These are phyloP conservation scores for Nakaseomyces bracarensis DNA, from an alignment of 1,139 yeast species.

Conservation along the genomic window DNA sequence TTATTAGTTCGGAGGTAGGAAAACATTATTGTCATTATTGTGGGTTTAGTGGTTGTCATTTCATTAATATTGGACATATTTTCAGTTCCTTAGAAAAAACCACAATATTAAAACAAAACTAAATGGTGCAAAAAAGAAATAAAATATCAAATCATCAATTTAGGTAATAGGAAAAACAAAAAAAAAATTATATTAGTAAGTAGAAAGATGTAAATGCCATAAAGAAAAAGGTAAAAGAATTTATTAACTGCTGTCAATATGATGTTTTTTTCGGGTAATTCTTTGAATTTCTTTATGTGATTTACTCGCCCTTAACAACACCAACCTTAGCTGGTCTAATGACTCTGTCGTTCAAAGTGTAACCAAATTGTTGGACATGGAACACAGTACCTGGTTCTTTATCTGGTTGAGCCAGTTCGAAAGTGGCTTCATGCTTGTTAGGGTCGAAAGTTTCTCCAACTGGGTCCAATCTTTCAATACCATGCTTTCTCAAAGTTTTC, in stretches of 20 bases:
- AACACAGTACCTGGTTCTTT: slow-evolving; percentile 90
- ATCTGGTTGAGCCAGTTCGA: slow-evolving; percentile 79
- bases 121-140: no score
- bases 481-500: slow-evolving; percentile 74
- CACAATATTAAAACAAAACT: no score
- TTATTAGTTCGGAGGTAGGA: no score
- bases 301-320: slow-evolving; percentile 52
- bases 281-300: no score
- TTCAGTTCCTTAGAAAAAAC: no score
- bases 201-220: no score
- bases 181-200: no score
- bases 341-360: slow-evolving; percentile 76
- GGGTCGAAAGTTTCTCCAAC: slow-evolving; percentile 84
- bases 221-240: neutral
- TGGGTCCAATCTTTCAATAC: slow-evolving; percentile 75
- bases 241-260: neutral
- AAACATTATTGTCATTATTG: no score
- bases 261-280: no score
- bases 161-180: neutral
- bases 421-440: slow-evolving; percentile 86
- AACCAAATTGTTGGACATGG: slow-evolving; percentile 90
- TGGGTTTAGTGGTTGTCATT: no score
- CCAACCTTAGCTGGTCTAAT: slow-evolving; percentile 97
- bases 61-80: no score
- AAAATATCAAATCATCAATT: neutral